Evolutionary conservation across 1,284 basidiomycete species (phyloP).

Genomic region (Athelia psychrophila): DNA sequence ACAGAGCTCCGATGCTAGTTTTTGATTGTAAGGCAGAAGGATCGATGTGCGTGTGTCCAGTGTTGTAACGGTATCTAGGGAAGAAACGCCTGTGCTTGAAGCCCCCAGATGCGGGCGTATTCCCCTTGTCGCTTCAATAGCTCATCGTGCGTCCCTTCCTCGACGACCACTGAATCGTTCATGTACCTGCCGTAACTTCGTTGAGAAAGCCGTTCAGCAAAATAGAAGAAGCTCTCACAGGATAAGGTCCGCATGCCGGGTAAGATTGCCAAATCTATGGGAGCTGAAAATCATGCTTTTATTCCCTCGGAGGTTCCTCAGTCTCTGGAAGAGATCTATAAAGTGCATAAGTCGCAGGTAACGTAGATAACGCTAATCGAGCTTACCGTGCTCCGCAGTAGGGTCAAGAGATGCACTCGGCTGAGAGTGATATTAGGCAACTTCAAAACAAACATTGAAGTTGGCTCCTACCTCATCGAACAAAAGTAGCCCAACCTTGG

Average conservation of each 20-base stretch:
- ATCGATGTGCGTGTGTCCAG: background rate
- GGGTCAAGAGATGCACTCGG: conserved; percentile 75
- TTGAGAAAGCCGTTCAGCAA: background rate
- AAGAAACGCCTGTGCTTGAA: conserved; percentile 62
- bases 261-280: conserved; percentile 67
- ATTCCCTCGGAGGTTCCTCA: conserved; percentile 53
- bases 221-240: conserved; percentile 36
- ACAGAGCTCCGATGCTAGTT: no score
- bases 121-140: conserved; percentile 50
- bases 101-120: conserved; percentile 60
- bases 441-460: no score
- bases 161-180: conserved; percentile 50
- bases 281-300: conserved; percentile 77
- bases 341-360: no score
- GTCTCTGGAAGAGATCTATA: conserved; percentile 62
- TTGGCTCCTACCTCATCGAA: conserved; percentile 53
- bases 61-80: conserved; percentile 9
- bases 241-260: conserved; percentile 62
- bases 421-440: background rate
- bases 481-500: conserved; percentile 61
- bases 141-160: conserved; percentile 57
- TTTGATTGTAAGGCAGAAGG: no score
- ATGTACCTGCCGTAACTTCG: conserved; percentile 45
- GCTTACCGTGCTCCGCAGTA: conserved; percentile 62
- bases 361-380: conserved; percentile 1